Evolutionary conservation across 768 basidiomycete genomes (phyloP).

Genomic region (Tulasnella sp.): DNA sequence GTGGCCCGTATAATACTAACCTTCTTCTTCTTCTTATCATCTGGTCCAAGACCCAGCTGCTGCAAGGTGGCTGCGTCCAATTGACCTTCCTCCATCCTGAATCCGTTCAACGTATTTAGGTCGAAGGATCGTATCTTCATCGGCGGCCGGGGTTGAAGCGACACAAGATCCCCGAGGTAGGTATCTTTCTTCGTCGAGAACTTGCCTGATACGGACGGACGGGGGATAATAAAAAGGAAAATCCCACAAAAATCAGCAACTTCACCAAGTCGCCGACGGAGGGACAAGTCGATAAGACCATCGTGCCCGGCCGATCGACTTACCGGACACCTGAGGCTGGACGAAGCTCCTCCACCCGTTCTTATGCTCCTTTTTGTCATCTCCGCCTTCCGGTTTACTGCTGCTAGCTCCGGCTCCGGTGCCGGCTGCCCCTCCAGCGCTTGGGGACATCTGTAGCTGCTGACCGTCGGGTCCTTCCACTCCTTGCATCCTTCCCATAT

Average conservation of each 20-base stretch:
- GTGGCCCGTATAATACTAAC: constrained; percentile 8
- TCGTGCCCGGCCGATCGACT: neutral
- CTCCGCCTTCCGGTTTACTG: neutral
- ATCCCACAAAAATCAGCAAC: constrained; percentile 1
- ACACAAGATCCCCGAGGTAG: constrained; percentile 20
- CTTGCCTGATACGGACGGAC: constrained; percentile 11
- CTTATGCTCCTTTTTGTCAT: constrained; percentile 20
- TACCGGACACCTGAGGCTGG: constrained; percentile 5
- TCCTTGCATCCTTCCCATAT: constrained; percentile 13
- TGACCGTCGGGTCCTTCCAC: constrained; percentile 5
- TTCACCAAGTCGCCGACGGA: neutral
- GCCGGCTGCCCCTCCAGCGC: neutral
- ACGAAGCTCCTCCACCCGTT: constrained; percentile 23
- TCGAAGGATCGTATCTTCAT: constrained; percentile 14
- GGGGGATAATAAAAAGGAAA: constrained; percentile 12
- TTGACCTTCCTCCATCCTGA: constrained; percentile 23
- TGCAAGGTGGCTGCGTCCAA: constrained; percentile 20
- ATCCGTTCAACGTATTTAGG: constrained; percentile 14
- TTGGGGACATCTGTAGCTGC: neutral
- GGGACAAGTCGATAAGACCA: neutral
- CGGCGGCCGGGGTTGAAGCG: neutral
- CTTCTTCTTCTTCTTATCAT: constrained; percentile 25
- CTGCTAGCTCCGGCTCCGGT: neutral
- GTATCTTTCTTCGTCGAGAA: constrained; percentile 25
- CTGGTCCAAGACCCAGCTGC: constrained; percentile 23